Evolutionary conservation across 1,284 basidiomycete species (phyloP).

Genomic region (Veloboletus limbatus): DNA sequence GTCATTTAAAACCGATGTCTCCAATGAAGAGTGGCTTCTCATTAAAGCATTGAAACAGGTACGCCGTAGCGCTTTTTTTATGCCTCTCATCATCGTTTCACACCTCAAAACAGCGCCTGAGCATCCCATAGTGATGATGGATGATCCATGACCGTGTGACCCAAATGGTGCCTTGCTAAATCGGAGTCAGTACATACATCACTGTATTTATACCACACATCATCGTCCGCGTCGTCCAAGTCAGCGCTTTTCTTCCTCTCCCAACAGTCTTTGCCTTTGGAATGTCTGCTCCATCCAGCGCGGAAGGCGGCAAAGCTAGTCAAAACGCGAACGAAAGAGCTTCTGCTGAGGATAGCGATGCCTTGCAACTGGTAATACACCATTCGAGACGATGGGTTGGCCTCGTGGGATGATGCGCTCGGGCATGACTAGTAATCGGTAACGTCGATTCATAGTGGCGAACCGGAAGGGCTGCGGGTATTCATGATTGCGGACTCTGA

Average conservation of each 20-base stretch:
- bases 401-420: constrained; percentile 27
- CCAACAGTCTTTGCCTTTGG: background rate
- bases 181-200: constrained; percentile 27
- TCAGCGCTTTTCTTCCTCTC: background rate
- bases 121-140: constrained; percentile 45
- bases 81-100: constrained; percentile 3
- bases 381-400: constrained; percentile 31
- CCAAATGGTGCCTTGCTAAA: background rate
- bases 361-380: constrained; percentile 60
- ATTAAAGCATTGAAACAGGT: constrained; percentile 92
- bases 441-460: constrained; percentile 65
- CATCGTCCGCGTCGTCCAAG: too few species aligned
- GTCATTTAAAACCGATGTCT: constrained; percentile 88
- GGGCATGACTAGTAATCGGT: constrained; percentile 50
- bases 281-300: constrained; percentile 22
- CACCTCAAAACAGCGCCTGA: constrained; percentile 38
- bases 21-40: constrained; percentile 90
- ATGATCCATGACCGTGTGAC: background rate
- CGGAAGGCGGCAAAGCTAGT: constrained; percentile 6
- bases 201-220: constrained; percentile 35
- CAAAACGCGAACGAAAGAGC: constrained; percentile 14
- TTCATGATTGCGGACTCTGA: constrained; percentile 45
- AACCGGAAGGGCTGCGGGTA: constrained; percentile 87
- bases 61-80: constrained; percentile 25
- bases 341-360: constrained; percentile 44